Evolutionary conservation across 768 basidiomycete species (phyloP).

Genomic region (Phaeotremella skinneri): DNA sequence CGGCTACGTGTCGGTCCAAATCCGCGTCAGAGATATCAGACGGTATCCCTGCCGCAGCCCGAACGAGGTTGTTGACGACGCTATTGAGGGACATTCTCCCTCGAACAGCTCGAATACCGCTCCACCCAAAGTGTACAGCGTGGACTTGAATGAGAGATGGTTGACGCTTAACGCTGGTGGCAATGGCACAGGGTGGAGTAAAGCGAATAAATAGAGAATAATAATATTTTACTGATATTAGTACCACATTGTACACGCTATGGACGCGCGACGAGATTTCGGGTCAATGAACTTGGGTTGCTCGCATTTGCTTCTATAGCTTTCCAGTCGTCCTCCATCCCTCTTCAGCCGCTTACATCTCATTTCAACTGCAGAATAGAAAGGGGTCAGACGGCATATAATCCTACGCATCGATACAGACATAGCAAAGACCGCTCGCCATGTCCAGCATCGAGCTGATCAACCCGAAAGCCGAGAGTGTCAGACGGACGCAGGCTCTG

Average conservation of each 20-base stretch:
- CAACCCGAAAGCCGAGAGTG: conserved; percentile 93
- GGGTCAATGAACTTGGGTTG: not conserved
- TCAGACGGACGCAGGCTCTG: conserved; percentile 81
- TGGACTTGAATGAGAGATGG: too few species aligned
- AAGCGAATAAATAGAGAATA: too few species aligned
- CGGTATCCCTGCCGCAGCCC: conserved; percentile 48
- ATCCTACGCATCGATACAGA: too few species aligned
- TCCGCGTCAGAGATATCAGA: conserved; percentile 63
- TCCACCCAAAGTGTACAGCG: too few species aligned
- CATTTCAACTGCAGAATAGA: too few species aligned
- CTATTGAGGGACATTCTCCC: conserved; percentile 38
- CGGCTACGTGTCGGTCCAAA: conserved; percentile 86
- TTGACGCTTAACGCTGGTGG: too few species aligned
- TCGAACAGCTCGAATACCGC: too few species aligned
- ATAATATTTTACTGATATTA: too few species aligned
- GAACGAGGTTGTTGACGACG: conserved; percentile 47
- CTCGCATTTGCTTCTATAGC: not conserved
- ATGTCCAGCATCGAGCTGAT: conserved; percentile 71
- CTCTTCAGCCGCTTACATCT: not conserved
- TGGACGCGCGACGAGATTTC: not conserved
- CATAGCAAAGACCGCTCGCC: conserved; percentile 6
- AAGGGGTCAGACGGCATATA: too few species aligned
- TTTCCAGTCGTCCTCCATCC: not conserved
- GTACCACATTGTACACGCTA: not conserved
- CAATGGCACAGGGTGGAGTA: too few species aligned